Evolutionary conservation across 495 filamentous ascomycete species (phyloP).

Genomic region (Apodospora peruviana): DNA sequence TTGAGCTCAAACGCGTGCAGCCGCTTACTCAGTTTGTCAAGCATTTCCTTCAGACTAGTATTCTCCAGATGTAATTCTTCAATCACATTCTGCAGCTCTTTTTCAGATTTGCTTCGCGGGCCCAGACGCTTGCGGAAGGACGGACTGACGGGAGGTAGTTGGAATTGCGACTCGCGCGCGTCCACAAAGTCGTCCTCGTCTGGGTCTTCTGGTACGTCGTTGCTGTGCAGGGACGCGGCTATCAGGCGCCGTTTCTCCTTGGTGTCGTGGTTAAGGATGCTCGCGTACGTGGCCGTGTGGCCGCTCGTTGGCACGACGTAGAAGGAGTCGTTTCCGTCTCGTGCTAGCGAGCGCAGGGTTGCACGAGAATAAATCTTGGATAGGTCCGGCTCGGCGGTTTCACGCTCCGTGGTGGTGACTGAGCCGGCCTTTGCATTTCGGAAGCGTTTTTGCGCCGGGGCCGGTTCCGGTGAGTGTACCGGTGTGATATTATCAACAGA

Average conservation of each 20-base stretch:
- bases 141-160: constrained; percentile 18
- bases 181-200: constrained; percentile 78
- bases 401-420: background rate
- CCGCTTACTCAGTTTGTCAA: constrained; percentile 72
- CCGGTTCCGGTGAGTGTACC: background rate
- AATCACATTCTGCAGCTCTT: constrained; percentile 49
- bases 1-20: constrained; percentile 82
- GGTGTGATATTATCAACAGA: constrained; percentile 8
- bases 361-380: constrained; percentile 72
- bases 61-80: constrained; percentile 86
- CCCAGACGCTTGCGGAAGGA: constrained; percentile 21
- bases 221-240: constrained; percentile 31
- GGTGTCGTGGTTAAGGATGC: constrained; percentile 68
- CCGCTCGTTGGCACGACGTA: constrained; percentile 91
- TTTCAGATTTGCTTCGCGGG: constrained; percentile 18
- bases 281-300: constrained; percentile 83
- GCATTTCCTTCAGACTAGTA: constrained; percentile 61
- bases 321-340: constrained; percentile 69
- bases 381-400: constrained; percentile 66
- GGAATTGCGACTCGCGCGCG: constrained; percentile 63
- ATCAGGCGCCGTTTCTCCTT: constrained; percentile 51
- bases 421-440: background rate
- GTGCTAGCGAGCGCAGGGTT: constrained; percentile 61
- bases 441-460: background rate
- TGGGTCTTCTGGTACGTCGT: constrained; percentile 34